phyloP scores from a whole-genome alignment of 495 filamentous ascomycete genomes.

The Poronia punctata region DNA sequence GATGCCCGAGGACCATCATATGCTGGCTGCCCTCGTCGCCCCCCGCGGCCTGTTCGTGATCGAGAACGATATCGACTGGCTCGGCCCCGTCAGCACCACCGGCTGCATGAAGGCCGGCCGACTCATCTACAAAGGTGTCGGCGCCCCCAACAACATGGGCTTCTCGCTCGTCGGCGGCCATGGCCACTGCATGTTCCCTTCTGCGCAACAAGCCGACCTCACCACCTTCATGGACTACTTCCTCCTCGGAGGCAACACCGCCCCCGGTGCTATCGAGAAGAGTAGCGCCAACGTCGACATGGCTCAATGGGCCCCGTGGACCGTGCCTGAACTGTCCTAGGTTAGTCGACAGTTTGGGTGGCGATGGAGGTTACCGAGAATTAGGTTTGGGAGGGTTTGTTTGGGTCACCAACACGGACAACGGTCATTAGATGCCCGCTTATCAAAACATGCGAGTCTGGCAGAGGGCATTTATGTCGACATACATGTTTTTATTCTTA shows the following conservation, averaged over 20 bases:
- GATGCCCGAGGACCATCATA: slow-evolving; percentile 46
- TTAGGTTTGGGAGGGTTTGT: too few relatives aligned
- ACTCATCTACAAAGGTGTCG: slow-evolving; percentile 43
- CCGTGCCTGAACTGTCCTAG: slow-evolving; percentile 30
- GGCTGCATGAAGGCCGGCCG: slow-evolving; percentile 50
- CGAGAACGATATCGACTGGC: slow-evolving; percentile 52
- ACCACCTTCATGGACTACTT: slow-evolving; percentile 49
- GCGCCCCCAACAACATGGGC: slow-evolving; percentile 41
- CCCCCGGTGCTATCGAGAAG: slow-evolving; percentile 33
- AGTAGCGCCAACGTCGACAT: slow-evolving; percentile 29
- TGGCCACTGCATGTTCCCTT: slow-evolving; percentile 48
- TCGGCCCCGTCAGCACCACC: slow-evolving; percentile 41
- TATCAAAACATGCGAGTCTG: too few relatives aligned
- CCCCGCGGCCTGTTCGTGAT: slow-evolving; percentile 42
- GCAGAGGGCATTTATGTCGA: too few relatives aligned
- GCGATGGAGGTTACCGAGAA: neutral
- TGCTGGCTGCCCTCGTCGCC: slow-evolving; percentile 39
- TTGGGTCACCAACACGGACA: too few relatives aligned
- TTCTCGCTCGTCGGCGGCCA: slow-evolving; percentile 47
- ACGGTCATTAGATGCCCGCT: too few relatives aligned
- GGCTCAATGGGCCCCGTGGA: slow-evolving; percentile 37
- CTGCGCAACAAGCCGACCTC: slow-evolving; percentile 40
- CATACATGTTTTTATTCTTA: too few relatives aligned
- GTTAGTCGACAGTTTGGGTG: slow-evolving; percentile 1
- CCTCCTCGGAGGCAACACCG: slow-evolving; percentile 31